Conservation (phyloP, 2,329 filamentous ascomycete species). For the Trichoderma arundinaceum region DNA sequence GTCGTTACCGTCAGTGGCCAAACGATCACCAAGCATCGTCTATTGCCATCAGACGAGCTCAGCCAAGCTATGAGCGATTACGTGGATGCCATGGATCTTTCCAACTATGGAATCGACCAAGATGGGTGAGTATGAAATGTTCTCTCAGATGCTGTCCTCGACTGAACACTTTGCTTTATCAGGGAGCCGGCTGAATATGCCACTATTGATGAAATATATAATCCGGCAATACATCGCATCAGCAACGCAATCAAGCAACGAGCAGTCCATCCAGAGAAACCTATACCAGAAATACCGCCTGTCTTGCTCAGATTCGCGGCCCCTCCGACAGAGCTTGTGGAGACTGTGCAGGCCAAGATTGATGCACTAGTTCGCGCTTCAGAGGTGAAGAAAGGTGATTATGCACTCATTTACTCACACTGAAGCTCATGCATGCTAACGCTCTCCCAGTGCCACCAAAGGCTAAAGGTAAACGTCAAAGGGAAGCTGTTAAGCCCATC, state of each 20-base stretch:
- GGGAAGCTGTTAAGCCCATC: slow-evolving; percentile 77
- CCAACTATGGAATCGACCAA: slow-evolving; percentile 71
- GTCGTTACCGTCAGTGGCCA: slow-evolving; percentile 88
- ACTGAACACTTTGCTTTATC: background rate
- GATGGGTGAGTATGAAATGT: slow-evolving; percentile 62
- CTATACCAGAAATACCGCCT: slow-evolving; percentile 65
- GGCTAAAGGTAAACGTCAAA: slow-evolving; percentile 72
- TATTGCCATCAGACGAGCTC: slow-evolving; percentile 77
- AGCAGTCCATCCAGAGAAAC: slow-evolving; percentile 73
- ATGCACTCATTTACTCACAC: background rate
- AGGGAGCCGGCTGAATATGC: slow-evolving; percentile 69
- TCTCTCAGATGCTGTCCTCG: background rate
- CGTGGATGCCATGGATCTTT: slow-evolving; percentile 91
- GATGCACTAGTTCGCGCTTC: slow-evolving; percentile 70
- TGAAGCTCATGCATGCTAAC: slow-evolving; percentile 34
- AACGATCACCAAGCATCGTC: slow-evolving; percentile 77
- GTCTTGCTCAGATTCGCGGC: slow-evolving; percentile 74
- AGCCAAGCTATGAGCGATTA: slow-evolving; percentile 85
- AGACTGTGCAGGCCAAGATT: slow-evolving; percentile 62
- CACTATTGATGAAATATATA: slow-evolving; percentile 80
- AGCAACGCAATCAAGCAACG: slow-evolving; percentile 84
- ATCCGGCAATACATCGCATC: slow-evolving; percentile 84
- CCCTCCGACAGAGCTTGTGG: slow-evolving; percentile 70
- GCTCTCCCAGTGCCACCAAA: slow-evolving; percentile 71
- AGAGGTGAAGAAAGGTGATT: slow-evolving; percentile 79